Percentiles rank a stretch among this genome's conserved stretches.
phyloP scores from a whole-genome alignment of 2,329 filamentous ascomycete species.

The Pezicula rhizophila region DNA sequence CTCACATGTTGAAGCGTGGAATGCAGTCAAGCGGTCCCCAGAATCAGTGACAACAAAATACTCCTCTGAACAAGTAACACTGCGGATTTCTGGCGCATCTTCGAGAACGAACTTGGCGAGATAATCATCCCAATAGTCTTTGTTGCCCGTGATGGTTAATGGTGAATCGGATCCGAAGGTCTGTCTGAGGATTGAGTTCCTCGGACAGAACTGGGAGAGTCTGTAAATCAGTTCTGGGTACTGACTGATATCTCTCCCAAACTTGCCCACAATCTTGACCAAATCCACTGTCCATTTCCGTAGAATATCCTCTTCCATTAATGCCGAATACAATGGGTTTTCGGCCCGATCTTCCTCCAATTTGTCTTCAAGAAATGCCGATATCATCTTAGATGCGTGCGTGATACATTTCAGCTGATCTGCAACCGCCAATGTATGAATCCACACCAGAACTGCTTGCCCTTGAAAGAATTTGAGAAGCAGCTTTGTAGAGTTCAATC shows the following conservation, averaged over 20 bases:
- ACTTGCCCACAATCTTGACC: conserved; percentile 31
- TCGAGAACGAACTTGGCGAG: conserved; percentile 7
- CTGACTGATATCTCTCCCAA: conserved; percentile 21
- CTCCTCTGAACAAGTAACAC: background rate
- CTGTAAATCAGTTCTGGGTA: conserved; percentile 30
- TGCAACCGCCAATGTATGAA: conserved; percentile 21
- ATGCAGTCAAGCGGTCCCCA: conserved; percentile 3
- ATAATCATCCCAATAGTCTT: conserved; percentile 8
- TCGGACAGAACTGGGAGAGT: conserved; percentile 32
- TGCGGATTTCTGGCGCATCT: conserved; percentile 4
- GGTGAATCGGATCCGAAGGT: conserved; percentile 18
- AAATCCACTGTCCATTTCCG: conserved; percentile 29
- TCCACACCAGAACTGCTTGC: conserved; percentile 27
- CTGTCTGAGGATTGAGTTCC: conserved; percentile 28
- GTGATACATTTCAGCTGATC: conserved; percentile 23
- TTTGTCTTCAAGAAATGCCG: conserved; percentile 11
- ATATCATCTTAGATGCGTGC: conserved; percentile 21
- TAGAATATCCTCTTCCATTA: conserved; percentile 20
- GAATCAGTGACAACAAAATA: conserved; percentile 2
- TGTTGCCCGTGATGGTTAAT: conserved; percentile 2
- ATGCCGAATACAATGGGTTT: conserved; percentile 5
- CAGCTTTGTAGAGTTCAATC: conserved; percentile 1
- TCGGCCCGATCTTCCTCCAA: conserved; percentile 5
- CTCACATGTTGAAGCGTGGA: conserved; percentile 3
- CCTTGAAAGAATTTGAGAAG: conserved; percentile 23